phyloP scores from a whole-genome alignment of 2,329 filamentous ascomycete species.

The Paecilomyces sp. region DNA sequence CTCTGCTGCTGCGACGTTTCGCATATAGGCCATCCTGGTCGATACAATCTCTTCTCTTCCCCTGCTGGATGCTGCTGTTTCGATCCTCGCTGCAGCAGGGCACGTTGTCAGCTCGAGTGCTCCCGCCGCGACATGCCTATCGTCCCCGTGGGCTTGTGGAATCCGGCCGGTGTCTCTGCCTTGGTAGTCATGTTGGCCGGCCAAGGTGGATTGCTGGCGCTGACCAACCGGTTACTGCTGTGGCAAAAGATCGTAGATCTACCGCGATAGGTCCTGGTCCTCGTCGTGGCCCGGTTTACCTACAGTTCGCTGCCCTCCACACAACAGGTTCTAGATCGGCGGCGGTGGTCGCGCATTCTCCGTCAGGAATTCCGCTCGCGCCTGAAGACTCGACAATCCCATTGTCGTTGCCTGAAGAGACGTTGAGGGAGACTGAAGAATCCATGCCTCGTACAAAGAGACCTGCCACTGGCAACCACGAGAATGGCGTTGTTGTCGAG shows the following conservation, averaged over 20 bases:
- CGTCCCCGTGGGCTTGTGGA: conserved; percentile 16
- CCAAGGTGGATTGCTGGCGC: conserved; percentile 18
- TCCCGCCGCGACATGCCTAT: conserved; percentile 21
- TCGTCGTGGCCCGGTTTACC: conserved; percentile 12
- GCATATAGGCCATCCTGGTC: background rate
- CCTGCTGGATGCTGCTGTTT: conserved; percentile 25
- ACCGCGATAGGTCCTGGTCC: conserved; percentile 7
- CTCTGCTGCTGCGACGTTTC: background rate
- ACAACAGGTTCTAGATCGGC: background rate
- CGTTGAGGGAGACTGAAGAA: conserved; percentile 10
- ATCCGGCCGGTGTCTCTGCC: conserved; percentile 9
- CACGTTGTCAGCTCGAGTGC: conserved; percentile 12
- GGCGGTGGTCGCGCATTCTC: background rate
- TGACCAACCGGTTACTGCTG: conserved; percentile 1
- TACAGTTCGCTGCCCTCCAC: background rate
- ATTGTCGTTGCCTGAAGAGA: background rate
- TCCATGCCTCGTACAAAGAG: background rate
- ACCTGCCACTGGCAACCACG: background rate
- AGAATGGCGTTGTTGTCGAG: background rate
- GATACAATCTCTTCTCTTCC: background rate
- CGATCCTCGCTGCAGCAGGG: conserved; percentile 14
- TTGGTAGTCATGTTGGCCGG: conserved; percentile 17
- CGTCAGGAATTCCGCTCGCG: background rate
- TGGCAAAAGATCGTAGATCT: conserved; percentile 3
- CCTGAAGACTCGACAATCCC: background rate